These are phyloP conservation scores for Cladosporium sp. DNA, from an alignment of 2,329 filamentous ascomycete genomes.

Conservation along the genomic window DNA sequence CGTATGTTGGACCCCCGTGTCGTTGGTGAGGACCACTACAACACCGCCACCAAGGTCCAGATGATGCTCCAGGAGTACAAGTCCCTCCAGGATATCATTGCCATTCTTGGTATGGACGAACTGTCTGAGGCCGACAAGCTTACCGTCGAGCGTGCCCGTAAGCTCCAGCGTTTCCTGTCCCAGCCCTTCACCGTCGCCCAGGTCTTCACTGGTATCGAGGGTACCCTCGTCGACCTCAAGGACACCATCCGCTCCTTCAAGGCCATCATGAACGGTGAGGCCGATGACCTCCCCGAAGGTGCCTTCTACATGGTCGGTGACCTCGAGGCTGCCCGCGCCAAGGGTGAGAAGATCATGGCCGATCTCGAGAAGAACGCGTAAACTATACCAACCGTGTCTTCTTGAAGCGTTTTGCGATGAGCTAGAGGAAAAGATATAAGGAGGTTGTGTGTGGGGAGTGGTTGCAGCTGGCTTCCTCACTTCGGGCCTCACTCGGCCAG, in stretches of 20 bases:
- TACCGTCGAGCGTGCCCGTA: constrained; percentile 99
- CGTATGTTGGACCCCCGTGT: constrained; percentile 99
- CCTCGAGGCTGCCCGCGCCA: constrained; percentile 83
- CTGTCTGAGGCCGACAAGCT: constrained; percentile 99
- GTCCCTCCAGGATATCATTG: constrained; percentile 98
- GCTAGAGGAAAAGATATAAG: neutral
- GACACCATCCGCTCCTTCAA: constrained; percentile 98
- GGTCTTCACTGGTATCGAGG: constrained; percentile 92
- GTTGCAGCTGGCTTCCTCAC: constrained; percentile 7
- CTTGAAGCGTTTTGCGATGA: constrained; percentile 3
- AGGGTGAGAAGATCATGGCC: constrained; percentile 99
- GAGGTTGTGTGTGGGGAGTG: constrained; percentile 1
- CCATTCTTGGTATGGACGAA: constrained; percentile 99
- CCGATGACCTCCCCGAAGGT: constrained; percentile 92
- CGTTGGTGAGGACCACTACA: constrained; percentile 96
- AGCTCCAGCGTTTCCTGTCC: constrained; percentile 99
- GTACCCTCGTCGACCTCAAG: constrained; percentile 95
- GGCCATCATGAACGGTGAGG: constrained; percentile 90
- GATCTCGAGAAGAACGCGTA: constrained; percentile 62
- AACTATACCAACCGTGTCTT: constrained; percentile 7
- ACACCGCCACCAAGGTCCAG: constrained; percentile 90
- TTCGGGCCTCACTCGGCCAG: constrained; percentile 1
- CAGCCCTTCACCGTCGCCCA: constrained; percentile 93
- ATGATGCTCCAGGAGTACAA: constrained; percentile 99
- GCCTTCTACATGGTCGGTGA: constrained; percentile 98